These are phyloP conservation scores for Exophiala xenobiotica DNA, from an alignment of 2,329 filamentous ascomycete genomes.

Conservation along the genomic window DNA sequence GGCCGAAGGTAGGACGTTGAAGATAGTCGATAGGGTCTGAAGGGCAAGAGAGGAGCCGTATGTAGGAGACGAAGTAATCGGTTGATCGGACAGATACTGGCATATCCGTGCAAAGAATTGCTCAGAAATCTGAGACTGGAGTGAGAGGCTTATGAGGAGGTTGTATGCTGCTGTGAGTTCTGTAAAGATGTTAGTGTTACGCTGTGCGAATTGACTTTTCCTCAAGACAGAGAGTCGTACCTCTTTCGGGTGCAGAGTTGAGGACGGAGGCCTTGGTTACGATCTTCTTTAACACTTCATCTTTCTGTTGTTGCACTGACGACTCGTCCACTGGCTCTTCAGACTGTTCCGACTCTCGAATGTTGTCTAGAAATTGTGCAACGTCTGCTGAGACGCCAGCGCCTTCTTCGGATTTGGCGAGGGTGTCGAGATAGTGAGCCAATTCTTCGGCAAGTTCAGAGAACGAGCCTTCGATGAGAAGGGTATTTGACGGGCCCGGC, in stretches of 20 bases:
- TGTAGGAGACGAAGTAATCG: slow-evolving; percentile 78
- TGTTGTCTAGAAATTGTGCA: slow-evolving; percentile 63
- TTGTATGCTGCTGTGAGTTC: slow-evolving; percentile 97
- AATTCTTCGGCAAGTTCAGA: slow-evolving; percentile 92
- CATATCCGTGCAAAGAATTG: slow-evolving; percentile 86
- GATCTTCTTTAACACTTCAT: slow-evolving; percentile 85
- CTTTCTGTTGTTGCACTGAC: slow-evolving; percentile 57
- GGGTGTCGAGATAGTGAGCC: slow-evolving; percentile 85
- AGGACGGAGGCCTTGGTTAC: slow-evolving; percentile 75
- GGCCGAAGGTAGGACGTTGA: slow-evolving; percentile 81
- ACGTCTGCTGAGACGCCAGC: slow-evolving; percentile 60
- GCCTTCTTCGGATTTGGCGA: slow-evolving; percentile 65
- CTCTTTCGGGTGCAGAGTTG: slow-evolving; percentile 86
- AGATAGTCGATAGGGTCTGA: slow-evolving; percentile 88
- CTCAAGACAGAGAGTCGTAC: slow-evolving; percentile 37
- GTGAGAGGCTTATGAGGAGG: slow-evolving; percentile 87
- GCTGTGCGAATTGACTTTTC: background rate
- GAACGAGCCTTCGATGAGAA: slow-evolving; percentile 85
- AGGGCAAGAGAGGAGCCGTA: slow-evolving; percentile 85
- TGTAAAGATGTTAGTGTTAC: slow-evolving; percentile 40
- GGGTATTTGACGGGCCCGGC: slow-evolving; percentile 61
- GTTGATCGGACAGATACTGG: slow-evolving; percentile 75
- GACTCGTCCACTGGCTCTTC: slow-evolving; percentile 45
- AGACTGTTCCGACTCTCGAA: slow-evolving; percentile 54
- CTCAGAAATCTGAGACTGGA: slow-evolving; percentile 80